Evolutionary conservation across 805 yeast genomes (phyloP).

Genomic region (Suhomyces vadensis): DNA sequence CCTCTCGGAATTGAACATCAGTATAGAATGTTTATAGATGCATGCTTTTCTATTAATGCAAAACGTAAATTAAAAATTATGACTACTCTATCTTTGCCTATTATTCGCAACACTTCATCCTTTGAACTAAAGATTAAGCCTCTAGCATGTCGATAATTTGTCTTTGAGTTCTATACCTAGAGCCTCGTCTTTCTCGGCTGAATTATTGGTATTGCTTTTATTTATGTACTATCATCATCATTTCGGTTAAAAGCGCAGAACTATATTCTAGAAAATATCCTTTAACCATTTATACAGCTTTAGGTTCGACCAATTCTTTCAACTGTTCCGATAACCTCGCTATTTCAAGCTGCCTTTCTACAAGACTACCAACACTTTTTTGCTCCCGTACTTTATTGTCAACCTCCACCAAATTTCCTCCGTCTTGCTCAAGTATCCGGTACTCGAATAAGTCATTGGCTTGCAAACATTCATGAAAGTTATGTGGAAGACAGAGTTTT

Average conservation of each 20-base stretch:
- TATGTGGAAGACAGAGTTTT: slow-evolving; percentile 3
- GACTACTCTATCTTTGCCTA: too few relatives aligned
- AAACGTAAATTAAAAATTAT: too few relatives aligned
- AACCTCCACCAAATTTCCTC: background rate
- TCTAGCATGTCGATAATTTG: too few relatives aligned
- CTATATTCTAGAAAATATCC: background rate
- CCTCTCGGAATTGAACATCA: too few relatives aligned
- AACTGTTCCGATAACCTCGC: background rate
- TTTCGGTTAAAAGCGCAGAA: too few relatives aligned
- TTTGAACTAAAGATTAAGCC: too few relatives aligned
- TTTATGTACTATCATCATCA: background rate
- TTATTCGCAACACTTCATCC: too few relatives aligned
- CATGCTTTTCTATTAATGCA: too few relatives aligned
- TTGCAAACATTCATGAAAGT: slow-evolving; percentile 3
- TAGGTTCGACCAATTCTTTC: background rate
- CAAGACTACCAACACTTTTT: background rate
- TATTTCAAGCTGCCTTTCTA: slow-evolving; percentile 4
- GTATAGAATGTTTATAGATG: too few relatives aligned
- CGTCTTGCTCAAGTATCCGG: background rate
- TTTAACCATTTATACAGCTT: background rate
- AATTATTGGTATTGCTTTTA: too few relatives aligned
- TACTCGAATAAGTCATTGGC: slow-evolving; percentile 7
- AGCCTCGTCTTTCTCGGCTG: too few relatives aligned
- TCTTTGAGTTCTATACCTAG: too few relatives aligned
- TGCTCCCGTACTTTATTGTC: background rate